Evolutionary conservation across 495 filamentous ascomycete species (phyloP).

Genomic region (Pyrenula massariospora): DNA sequence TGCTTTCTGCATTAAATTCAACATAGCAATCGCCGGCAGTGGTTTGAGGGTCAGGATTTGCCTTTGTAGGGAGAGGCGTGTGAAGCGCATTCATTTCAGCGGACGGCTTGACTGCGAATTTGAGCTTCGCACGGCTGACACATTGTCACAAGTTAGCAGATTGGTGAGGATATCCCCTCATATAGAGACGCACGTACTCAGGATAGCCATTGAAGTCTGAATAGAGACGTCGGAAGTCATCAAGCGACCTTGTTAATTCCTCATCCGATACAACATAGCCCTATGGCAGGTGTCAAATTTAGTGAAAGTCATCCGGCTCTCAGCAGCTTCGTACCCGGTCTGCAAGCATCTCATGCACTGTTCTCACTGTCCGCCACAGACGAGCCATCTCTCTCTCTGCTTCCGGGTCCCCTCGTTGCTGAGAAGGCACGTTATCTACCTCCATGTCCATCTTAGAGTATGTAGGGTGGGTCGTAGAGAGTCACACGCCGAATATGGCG

Average conservation of each 20-base stretch:
- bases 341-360: conserved; percentile 75
- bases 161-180: no score
- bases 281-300: conserved; percentile 31
- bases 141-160: conserved; percentile 15
- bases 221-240: conserved; percentile 59
- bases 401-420: conserved; percentile 14
- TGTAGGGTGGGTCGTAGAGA: no score
- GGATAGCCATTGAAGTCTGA: conserved; percentile 55
- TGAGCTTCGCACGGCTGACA: conserved; percentile 66
- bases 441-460: background rate
- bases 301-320: conserved; percentile 1
- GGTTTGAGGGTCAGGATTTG: conserved; percentile 49
- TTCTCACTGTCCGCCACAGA: conserved; percentile 81
- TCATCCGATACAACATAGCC: conserved; percentile 87
- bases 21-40: conserved; percentile 86
- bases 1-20: conserved; percentile 69
- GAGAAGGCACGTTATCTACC: background rate
- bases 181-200: conserved; percentile 39
- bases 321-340: conserved; percentile 50
- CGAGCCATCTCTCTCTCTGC: conserved; percentile 56
- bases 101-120: conserved; percentile 73
- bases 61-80: conserved; percentile 49
- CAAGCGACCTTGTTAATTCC: conserved; percentile 71
- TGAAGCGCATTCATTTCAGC: conserved; percentile 75
- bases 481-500: no score